These are phyloP conservation scores for Penicillium nucicola DNA, from an alignment of 495 filamentous ascomycete genomes.

Conservation along the genomic window DNA sequence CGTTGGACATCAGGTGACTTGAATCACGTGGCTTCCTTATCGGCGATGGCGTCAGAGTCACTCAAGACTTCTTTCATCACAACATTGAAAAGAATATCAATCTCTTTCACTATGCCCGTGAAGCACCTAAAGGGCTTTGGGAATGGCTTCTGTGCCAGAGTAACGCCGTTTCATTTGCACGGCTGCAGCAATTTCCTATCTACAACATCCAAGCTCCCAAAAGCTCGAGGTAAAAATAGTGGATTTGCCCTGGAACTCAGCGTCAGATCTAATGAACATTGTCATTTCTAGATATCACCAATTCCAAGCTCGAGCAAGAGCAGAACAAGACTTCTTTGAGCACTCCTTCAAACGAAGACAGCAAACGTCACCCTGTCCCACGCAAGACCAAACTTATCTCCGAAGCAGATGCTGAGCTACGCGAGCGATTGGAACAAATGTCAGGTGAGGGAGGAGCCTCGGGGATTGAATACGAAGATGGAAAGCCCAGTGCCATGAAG, in stretches of 20 bases:
- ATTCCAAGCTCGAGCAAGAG: background rate
- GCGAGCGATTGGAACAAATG: conserved; percentile 61
- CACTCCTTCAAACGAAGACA: background rate
- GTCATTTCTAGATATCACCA: background rate
- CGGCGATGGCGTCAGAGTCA: background rate
- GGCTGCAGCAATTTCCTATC: background rate
- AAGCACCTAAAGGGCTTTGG: background rate
- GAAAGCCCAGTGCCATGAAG: conserved; percentile 73
- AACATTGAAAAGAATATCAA: background rate
- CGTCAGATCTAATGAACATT: background rate
- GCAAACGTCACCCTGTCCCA: background rate
- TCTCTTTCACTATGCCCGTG: background rate
- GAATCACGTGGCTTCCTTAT: background rate
- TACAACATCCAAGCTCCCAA: background rate
- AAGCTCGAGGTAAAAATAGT: conserved; percentile 12
- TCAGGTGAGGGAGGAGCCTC: conserved; percentile 72
- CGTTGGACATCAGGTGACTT: background rate
- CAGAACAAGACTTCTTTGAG: background rate
- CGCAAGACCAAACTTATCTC: conserved; percentile 48
- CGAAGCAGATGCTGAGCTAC: conserved; percentile 66
- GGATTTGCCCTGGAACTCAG: background rate
- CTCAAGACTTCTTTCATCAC: no score
- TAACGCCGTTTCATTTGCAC: background rate
- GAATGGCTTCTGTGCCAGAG: background rate
- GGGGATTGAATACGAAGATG: conserved; percentile 80